Conservation (phyloP, 768 basidiomycete species). For the Boletus fagicola region DNA sequence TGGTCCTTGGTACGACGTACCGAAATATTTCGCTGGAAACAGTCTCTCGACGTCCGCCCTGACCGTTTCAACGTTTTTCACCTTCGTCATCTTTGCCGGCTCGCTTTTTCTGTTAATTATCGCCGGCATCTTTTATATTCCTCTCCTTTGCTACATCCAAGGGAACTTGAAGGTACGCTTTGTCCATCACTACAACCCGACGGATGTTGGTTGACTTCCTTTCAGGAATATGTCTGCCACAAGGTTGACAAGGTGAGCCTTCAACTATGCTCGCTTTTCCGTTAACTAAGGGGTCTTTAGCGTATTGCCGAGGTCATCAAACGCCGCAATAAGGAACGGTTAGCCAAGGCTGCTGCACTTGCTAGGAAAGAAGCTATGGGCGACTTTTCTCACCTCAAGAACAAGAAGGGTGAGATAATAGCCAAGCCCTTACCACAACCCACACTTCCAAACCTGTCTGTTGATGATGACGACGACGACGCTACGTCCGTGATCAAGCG, state of each 20-base stretch:
- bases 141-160: constrained; percentile 92
- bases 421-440: constrained; percentile 87
- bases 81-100: constrained; percentile 82
- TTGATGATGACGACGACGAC: constrained; percentile 69
- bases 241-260: constrained; percentile 89
- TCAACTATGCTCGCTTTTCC: background rate
- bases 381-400: constrained; percentile 88
- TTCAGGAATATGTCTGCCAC: constrained; percentile 94
- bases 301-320: constrained; percentile 94
- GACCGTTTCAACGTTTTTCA: constrained; percentile 87
- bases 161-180: constrained; percentile 86
- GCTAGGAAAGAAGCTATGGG: constrained; percentile 91
- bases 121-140: constrained; percentile 87
- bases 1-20: constrained; percentile 63
- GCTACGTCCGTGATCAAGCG: constrained; percentile 55
- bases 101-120: constrained; percentile 77
- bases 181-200: background rate
- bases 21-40: constrained; percentile 79
- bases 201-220: constrained; percentile 1
- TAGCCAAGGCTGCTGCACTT: constrained; percentile 73
- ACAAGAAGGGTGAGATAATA: constrained; percentile 85
- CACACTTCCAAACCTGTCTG: constrained; percentile 87
- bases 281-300: constrained; percentile 38
- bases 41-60: constrained; percentile 76
- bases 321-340: constrained; percentile 82